Base-by-base conservation (phyloP, 2,329 filamentous ascomycete species). In the Talaromyces sp. region DNA sequence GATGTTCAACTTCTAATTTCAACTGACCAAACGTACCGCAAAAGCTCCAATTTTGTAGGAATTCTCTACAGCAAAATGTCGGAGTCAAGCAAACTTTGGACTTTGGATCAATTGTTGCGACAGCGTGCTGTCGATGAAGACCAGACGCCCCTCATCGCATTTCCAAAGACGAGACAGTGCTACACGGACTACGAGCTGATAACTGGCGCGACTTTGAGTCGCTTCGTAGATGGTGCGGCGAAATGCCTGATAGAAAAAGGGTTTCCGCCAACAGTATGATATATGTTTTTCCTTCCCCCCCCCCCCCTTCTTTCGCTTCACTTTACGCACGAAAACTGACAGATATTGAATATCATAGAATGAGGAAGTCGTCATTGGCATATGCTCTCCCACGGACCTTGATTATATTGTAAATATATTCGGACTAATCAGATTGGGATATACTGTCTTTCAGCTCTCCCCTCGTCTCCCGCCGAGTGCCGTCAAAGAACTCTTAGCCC, bases 101-200 rank as follows among this genome's bases (percentile, higher is more conserved):
- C 53, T 16, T 55, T 55, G 53, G 53, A 55, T 36, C 53, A 55
- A 55, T 55, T 55, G 53, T 34, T 55, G 18, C 53, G 53, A 55
- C 53, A 55, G 53, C 53, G 53, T 36, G 53, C 53, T 55, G 33
- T 55, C 53, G 53, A 55, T 55, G 53, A 55, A 55, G 53, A 55
- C 53, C 53, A 55, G 53, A 55, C 53, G n/a, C 53, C 53, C 31
- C 53, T 55, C 53, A 55, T 55, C 33, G 53, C 53, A 23, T 55
- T 55, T 55, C 53, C 53, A 55, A 33, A 9, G 53, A 55, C 53
- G 31, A 55, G 53, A 34, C 53, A 55, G 31, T 30, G 53, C 12
- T 55, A 55, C 53, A 55, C 53, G 1, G 53, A 55, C 18, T 55
- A 55, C n/a, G 53, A 55, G 31, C 53, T 28, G n/a, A 12, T 55